Evolutionary conservation across 768 basidiomycete genomes (phyloP).

Genomic region (Amyloporia xantha): DNA sequence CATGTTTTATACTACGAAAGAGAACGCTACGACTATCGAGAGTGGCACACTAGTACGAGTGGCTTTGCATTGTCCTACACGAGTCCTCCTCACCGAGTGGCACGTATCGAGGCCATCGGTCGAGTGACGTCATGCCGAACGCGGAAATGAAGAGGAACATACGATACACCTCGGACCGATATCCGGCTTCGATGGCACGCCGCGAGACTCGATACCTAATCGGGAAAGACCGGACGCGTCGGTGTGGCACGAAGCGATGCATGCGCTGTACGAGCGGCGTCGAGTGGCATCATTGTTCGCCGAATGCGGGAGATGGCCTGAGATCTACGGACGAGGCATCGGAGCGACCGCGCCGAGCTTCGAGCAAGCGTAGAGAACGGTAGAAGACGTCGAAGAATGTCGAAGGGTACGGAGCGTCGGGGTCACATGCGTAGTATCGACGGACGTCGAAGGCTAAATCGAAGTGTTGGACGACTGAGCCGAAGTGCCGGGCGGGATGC

Average conservation of each 20-base stretch:
- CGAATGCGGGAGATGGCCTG: background rate
- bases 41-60: background rate
- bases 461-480: too few species aligned
- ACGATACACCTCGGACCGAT: background rate
- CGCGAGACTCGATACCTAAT: background rate
- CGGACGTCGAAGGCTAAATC: too few species aligned
- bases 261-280: background rate
- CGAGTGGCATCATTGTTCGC: background rate
- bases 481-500: too few species aligned
- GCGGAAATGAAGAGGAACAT: background rate
- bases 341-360: background rate
- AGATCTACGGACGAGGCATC: background rate
- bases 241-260: background rate
- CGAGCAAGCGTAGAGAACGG: background rate
- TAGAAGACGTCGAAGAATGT: background rate
- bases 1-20: background rate
- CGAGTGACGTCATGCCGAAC: background rate
- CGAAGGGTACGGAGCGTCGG: conserved; percentile 17
- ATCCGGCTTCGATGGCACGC: background rate
- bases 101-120: background rate
- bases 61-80: background rate
- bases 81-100: background rate
- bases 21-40: background rate
- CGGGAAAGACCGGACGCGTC: background rate
- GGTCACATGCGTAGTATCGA: too few species aligned